A percentile compares a stretch with the other conserved stretches of the same genome.
Evolutionary conservation across 2,329 filamentous ascomycete species (phyloP).

Genomic region (Rhinocladiella mackenziei): DNA sequence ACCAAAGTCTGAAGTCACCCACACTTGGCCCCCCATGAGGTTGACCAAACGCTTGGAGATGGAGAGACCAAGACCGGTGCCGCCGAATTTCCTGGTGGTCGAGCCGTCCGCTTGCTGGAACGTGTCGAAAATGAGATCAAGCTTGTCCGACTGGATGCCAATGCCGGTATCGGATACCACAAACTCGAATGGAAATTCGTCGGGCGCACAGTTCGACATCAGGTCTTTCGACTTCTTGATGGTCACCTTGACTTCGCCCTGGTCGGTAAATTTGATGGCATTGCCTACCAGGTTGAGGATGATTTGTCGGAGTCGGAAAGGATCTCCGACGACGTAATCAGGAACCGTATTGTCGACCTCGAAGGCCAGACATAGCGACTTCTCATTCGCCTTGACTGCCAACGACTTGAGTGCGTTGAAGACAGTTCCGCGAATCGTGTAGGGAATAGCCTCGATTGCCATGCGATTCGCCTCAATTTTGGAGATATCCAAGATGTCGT

Average conservation of each 20-base stretch:
- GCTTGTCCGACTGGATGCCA: conserved; percentile 89
- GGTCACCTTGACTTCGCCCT: conserved; percentile 92
- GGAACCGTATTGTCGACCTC: conserved; percentile 90
- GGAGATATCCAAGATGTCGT: conserved; percentile 67
- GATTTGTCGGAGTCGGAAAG: conserved; percentile 92
- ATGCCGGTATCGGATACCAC: conserved; percentile 95
- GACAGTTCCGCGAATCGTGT: conserved; percentile 87
- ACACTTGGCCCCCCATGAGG: conserved; percentile 92
- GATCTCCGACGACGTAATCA: conserved; percentile 92
- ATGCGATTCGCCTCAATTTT: conserved; percentile 92
- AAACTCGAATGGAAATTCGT: conserved; percentile 92
- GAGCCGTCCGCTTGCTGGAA: conserved; percentile 98
- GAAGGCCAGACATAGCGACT: conserved; percentile 87
- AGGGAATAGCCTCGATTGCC: conserved; percentile 97
- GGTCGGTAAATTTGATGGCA: conserved; percentile 97
- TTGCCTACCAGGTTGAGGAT: conserved; percentile 97
- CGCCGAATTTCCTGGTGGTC: conserved; percentile 92
- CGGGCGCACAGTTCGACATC: conserved; percentile 53
- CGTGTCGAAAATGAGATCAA: conserved; percentile 96
- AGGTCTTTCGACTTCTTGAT: conserved; percentile 66
- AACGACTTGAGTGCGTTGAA: conserved; percentile 97
- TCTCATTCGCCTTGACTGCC: conserved; percentile 96
- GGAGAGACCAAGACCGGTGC: conserved; percentile 86
- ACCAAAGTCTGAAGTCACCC: conserved; percentile 89
- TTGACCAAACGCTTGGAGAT: conserved; percentile 95